Evolutionary conservation across 768 basidiomycete genomes (phyloP), one percentile per base, ranked within the genome.

Genomic region (Calvatia gigantea): DNA sequence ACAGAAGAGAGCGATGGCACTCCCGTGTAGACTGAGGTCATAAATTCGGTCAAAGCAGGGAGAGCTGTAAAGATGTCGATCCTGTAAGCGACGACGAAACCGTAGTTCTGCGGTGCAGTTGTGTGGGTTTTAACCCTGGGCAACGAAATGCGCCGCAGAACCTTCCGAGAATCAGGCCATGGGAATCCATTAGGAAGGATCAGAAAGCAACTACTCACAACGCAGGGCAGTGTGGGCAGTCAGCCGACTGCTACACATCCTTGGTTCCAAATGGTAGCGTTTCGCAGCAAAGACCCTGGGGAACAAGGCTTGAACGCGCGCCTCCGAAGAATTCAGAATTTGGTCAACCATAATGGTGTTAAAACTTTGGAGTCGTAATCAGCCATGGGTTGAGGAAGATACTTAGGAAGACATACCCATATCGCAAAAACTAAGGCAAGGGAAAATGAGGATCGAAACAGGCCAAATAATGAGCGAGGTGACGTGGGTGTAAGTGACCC

Each of bases 331-430:
- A 81, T 86, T 56, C 79, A 82, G 73, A 94, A 94, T 66, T 96
- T 91, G 71, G 94, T 95, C 25, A 83, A 76, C 63, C n/a, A 95
- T 73, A 41, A 94, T 67, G 1, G 81, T 74, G 62, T 94, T 90
- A 65, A 94, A 93, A 0, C 81, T 85, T n/a, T n/a, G n/a, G n/a
- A n/a, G n/a, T n/a, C n/a, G n/a, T n/a, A n/a, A n/a, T n/a, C n/a
- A n/a, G n/a, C n/a, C n/a, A n/a, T n/a, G n/a, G n/a, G n/a, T n/a
- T n/a, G n/a, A n/a, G 65, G 66, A 51, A 61, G 27, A 62, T 17
- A 42, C 44, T 23, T 23, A 6, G n/a, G 2, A 32, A 65, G 59
- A 69, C 59, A 17, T 45, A 57, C 52, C 61, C 61, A 47, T 62
- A 62, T 15, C 61, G 61, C 23, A 60, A 19, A 17, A 46, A 56